Evolutionary conservation across 2,329 filamentous ascomycete species (phyloP).

Genomic region (Ophiostoma pallidulum): DNA sequence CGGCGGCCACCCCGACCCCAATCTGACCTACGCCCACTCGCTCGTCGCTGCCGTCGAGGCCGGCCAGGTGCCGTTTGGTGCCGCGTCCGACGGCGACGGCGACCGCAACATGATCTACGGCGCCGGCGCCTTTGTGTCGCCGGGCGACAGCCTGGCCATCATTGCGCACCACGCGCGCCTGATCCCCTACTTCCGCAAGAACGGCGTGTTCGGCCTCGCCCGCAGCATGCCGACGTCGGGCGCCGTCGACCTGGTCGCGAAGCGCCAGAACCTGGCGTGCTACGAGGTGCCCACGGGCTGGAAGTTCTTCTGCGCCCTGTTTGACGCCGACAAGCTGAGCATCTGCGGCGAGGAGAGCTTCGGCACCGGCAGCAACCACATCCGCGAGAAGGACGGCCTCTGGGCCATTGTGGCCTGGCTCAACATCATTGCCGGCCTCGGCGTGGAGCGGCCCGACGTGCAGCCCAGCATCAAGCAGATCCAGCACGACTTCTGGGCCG

Average conservation of each 20-base stretch:
- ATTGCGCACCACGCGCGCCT: slow-evolving; percentile 94
- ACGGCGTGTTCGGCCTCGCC: slow-evolving; percentile 89
- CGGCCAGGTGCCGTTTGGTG: slow-evolving; percentile 87
- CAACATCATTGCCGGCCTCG: slow-evolving; percentile 94
- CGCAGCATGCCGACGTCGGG: slow-evolving; percentile 97
- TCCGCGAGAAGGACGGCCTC: slow-evolving; percentile 96
- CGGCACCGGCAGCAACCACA: slow-evolving; percentile 96
- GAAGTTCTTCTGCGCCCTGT: slow-evolving; percentile 98
- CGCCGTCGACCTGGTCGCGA: slow-evolving; percentile 89
- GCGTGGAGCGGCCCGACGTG: slow-evolving; percentile 66
- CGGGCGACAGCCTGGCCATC: slow-evolving; percentile 93
- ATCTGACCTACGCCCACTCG: slow-evolving; percentile 92
- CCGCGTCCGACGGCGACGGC: slow-evolving; percentile 91
- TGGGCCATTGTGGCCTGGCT: slow-evolving; percentile 98
- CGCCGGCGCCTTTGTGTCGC: slow-evolving; percentile 90
- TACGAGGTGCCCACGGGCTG: slow-evolving; percentile 98
- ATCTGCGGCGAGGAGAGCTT: slow-evolving; percentile 99
- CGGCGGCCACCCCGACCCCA: slow-evolving; percentile 94
- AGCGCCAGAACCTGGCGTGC: slow-evolving; percentile 81
- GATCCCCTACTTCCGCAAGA: slow-evolving; percentile 97
- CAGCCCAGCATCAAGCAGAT: slow-evolving; percentile 92
- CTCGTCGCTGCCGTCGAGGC: slow-evolving; percentile 90
- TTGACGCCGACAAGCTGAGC: slow-evolving; percentile 89
- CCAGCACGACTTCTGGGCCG: slow-evolving; percentile 93
- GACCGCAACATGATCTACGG: slow-evolving; percentile 99